Conservation (phyloP, 768 basidiomycete genomes). For the Cubamyces sp. region DNA sequence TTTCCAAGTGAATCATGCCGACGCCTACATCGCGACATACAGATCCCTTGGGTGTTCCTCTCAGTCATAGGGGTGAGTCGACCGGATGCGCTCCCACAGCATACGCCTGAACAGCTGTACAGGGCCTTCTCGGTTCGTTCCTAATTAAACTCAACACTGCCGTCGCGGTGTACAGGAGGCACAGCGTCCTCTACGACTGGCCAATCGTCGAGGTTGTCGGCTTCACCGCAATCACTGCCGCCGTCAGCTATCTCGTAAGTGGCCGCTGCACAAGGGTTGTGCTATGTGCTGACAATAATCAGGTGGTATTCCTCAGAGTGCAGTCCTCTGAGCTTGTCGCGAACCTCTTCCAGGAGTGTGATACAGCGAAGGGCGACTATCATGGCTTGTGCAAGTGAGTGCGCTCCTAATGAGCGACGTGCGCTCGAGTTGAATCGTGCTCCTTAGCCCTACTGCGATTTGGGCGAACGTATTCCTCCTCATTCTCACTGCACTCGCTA, state of each 20-base stretch:
- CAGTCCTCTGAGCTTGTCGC: conserved; percentile 83
- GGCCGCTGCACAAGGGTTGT: not conserved
- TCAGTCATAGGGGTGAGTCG: conserved; percentile 61
- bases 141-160: conserved; percentile 70
- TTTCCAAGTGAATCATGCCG: not conserved
- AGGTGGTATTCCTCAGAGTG: conserved; percentile 76
- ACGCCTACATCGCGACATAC: not conserved
- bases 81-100: conserved; percentile 3
- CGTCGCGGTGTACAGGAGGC: conserved; percentile 62
- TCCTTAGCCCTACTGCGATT: conserved; percentile 59
- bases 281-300: not conserved
- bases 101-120: not conserved
- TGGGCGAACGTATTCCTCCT: conserved; percentile 72
- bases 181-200: conserved; percentile 59
- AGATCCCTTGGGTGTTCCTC: conserved; percentile 75
- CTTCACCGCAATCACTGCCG: conserved; percentile 68
- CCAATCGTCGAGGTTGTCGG: conserved; percentile 68
- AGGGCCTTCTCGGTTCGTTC: conserved; percentile 70
- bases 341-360: conserved; percentile 84
- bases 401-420: not conserved
- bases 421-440: conserved; percentile 5
- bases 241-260: conserved; percentile 67
- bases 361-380: conserved; percentile 63
- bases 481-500: conserved; percentile 61
- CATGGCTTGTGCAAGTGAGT: conserved; percentile 83